A percentile compares a stretch with the other conserved stretches of the same genome.
Evolutionary conservation across 2,329 filamentous ascomycete species (phyloP).

Genomic region (Ceratocystis destructans): DNA sequence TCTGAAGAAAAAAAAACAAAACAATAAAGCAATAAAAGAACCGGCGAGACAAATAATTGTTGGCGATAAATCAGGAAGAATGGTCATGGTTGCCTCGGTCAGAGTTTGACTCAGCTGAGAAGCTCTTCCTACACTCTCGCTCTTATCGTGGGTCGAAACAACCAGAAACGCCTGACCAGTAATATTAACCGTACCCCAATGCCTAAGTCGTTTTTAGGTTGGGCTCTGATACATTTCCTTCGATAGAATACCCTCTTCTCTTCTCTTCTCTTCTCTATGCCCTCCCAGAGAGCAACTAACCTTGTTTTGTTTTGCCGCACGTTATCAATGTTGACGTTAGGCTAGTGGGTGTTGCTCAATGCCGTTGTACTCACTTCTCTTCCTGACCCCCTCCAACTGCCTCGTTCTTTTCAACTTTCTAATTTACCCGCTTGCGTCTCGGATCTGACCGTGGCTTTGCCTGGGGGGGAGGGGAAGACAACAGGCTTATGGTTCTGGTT

Average conservation of each 20-base stretch:
- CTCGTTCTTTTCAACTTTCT: not conserved
- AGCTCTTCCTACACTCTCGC: no score
- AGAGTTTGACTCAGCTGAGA: not conserved
- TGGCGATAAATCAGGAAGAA: not conserved
- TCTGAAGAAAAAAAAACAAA: not conserved
- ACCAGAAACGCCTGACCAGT: no score
- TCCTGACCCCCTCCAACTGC: not conserved
- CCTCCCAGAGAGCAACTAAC: not conserved
- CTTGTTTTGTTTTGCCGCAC: conserved; percentile 6
- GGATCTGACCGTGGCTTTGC: not conserved
- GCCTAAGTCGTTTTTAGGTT: no score
- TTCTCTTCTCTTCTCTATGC: not conserved
- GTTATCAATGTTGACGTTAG: not conserved
- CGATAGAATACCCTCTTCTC: not conserved
- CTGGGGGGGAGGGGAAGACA: not conserved
- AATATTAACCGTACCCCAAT: no score
- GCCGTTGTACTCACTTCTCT: not conserved
- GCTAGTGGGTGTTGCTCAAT: not conserved
- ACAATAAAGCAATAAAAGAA: not conserved
- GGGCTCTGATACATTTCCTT: not conserved
- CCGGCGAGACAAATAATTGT: not conserved
- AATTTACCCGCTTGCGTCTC: not conserved
- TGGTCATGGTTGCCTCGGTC: not conserved
- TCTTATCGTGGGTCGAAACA: no score
- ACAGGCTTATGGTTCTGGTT: not conserved